These are phyloP conservation scores for Vitrella brassicaformis DNA, from an alignment of 73 alveolate species.

Conservation along the genomic window DNA sequence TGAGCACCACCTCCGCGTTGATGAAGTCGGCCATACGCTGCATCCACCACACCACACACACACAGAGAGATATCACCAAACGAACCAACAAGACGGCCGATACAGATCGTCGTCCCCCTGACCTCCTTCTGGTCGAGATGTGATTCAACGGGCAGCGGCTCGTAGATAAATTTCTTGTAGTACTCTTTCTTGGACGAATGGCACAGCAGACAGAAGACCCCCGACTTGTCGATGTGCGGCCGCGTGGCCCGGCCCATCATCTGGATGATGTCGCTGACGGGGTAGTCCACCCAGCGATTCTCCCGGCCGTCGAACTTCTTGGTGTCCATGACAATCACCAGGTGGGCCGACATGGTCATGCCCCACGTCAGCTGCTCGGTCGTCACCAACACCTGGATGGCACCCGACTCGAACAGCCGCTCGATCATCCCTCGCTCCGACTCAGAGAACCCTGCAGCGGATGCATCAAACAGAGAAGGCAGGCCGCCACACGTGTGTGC, in stretches of 20 bases:
- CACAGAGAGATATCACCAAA: too few relatives aligned
- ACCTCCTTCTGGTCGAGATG: conserved; percentile 63
- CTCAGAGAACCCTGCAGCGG: conserved; percentile 29
- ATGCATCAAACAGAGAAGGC: too few relatives aligned
- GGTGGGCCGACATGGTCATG: conserved; percentile 59
- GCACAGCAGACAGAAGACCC: conserved; percentile 65
- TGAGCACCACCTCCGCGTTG: conserved; percentile 88
- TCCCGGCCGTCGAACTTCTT: conserved; percentile 79
- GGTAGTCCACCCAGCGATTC: conserved; percentile 83
- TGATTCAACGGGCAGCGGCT: conserved; percentile 96
- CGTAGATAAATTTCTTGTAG: conserved; percentile 88
- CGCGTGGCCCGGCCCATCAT: conserved; percentile 83
- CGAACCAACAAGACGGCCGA: too few relatives aligned
- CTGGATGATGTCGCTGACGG: conserved; percentile 91
- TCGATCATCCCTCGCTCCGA: conserved; percentile 42
- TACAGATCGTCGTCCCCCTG: too few relatives aligned
- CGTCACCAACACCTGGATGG: conserved; percentile 49
- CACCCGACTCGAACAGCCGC: conserved; percentile 38
- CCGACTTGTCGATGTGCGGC: conserved; percentile 40
- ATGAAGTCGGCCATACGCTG: conserved; percentile 85
- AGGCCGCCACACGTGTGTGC: too few relatives aligned
- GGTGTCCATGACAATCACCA: conserved; percentile 83
- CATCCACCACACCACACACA: too few relatives aligned
- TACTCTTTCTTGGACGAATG: conserved; percentile 89
- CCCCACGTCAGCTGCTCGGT: conserved; percentile 77